phyloP scores from a whole-genome alignment of 140 eudicot species.

The Senecio squalidus region DNA sequence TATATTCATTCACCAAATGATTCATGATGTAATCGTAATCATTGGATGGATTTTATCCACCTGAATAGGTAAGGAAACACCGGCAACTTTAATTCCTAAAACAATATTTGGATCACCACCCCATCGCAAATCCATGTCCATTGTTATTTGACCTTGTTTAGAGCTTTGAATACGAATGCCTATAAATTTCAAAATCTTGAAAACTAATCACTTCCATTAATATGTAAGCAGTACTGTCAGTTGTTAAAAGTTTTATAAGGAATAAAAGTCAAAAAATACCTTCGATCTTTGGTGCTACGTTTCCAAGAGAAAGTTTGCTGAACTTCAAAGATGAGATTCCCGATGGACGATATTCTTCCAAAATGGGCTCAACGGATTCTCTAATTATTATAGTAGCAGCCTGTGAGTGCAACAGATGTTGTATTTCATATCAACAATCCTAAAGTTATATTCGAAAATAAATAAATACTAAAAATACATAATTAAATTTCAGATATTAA shows the following conservation, averaged over 20 bases:
- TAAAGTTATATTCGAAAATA: too few relatives aligned
- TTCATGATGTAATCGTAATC: background rate
- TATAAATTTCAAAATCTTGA: constrained; percentile 29
- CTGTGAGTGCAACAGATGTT: constrained; percentile 44
- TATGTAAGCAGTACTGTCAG: background rate
- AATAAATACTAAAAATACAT: too few relatives aligned
- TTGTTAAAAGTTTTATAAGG: background rate
- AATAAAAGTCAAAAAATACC: constrained; percentile 31
- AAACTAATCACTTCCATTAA: background rate
- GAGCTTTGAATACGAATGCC: constrained; percentile 95
- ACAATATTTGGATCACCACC: too few relatives aligned
- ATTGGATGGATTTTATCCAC: constrained; percentile 26
- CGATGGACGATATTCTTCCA: constrained; percentile 94
- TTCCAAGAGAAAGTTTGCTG: constrained; percentile 81
- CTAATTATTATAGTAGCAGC: constrained; percentile 75
- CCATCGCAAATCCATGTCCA: constrained; percentile 94
- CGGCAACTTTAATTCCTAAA: constrained; percentile 81
- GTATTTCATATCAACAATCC: too few relatives aligned
- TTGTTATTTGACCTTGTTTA: constrained; percentile 82
- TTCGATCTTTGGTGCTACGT: constrained; percentile 94
- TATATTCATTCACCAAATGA: background rate
- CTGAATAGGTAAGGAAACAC: constrained; percentile 93
- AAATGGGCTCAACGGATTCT: constrained; percentile 84
- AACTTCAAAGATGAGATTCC: constrained; percentile 91
- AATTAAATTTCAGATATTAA: too few relatives aligned